These are phyloP conservation scores for Sporothrix humicola DNA, from an alignment of 2,329 filamentous ascomycete genomes.

Conservation along the genomic window DNA sequence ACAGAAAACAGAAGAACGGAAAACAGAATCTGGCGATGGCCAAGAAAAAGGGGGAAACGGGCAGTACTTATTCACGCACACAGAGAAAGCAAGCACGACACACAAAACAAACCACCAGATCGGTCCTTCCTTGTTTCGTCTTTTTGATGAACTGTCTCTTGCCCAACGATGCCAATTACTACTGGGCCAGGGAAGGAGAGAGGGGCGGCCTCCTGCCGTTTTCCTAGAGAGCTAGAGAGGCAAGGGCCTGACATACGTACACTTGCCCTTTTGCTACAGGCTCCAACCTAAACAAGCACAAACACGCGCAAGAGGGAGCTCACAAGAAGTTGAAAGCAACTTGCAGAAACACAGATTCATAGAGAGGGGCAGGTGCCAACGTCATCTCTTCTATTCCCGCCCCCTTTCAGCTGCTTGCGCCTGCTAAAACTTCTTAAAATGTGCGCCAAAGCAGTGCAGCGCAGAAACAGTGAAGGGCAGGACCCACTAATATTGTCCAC, in stretches of 20 bases:
- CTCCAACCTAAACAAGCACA: not conserved
- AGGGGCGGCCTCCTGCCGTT: slow-evolving; percentile 10
- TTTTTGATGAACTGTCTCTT: slow-evolving; percentile 21
- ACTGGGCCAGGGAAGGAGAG: not conserved
- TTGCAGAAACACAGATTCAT: not conserved
- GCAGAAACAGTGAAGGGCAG: not conserved
- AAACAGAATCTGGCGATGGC: slow-evolving; percentile 7
- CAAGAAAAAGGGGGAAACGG: not conserved
- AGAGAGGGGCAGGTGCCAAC: slow-evolving; percentile 20
- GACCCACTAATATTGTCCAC: not conserved
- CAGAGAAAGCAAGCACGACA: slow-evolving; percentile 1
- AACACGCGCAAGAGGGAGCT: slow-evolving; percentile 7
- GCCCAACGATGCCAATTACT: slow-evolving; percentile 17
- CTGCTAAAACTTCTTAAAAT: not conserved
- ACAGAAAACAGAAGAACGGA: no score
- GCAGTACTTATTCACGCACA: slow-evolving; percentile 30
- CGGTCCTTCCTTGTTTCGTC: slow-evolving; percentile 26
- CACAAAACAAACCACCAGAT: not conserved
- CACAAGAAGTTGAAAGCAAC: slow-evolving; percentile 13
- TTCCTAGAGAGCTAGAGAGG: not conserved
- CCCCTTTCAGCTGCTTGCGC: slow-evolving; percentile 22
- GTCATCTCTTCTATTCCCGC: slow-evolving; percentile 13
- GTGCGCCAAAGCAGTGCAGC: no score
- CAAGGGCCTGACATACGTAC: slow-evolving; percentile 21
- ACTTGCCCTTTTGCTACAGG: not conserved